These are phyloP conservation scores for Trichoderma lentiforme DNA, from an alignment of 2,329 filamentous ascomycete species.

Conservation along the genomic window DNA sequence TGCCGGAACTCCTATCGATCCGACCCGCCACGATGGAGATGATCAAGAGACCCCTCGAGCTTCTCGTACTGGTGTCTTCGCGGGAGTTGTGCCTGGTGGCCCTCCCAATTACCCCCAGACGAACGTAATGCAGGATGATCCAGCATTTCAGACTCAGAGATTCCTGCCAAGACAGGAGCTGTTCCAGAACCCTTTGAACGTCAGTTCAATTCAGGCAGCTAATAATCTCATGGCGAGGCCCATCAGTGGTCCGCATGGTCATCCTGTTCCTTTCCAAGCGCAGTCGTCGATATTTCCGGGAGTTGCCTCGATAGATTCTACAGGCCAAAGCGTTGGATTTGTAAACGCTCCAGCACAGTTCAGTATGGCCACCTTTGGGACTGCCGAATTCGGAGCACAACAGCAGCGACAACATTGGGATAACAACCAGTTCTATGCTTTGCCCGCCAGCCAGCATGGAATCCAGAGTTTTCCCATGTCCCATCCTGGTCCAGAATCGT, in stretches of 20 bases:
- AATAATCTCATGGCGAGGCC: background rate
- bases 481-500: background rate
- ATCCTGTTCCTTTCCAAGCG: background rate
- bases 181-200: conserved; percentile 16
- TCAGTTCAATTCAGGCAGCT: background rate
- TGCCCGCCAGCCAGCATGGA: conserved; percentile 6
- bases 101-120: background rate
- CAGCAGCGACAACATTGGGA: background rate
- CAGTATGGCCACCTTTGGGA: background rate
- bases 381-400: background rate
- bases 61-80: background rate
- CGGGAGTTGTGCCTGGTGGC: background rate
- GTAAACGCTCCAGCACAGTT: background rate
- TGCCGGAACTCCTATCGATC: conserved; percentile 1
- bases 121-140: background rate
- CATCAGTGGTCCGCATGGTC: background rate
- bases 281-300: background rate
- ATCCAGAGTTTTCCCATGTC: background rate
- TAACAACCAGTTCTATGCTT: background rate
- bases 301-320: background rate
- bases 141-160: background rate
- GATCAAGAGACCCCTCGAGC: conserved; percentile 12
- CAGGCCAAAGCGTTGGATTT: background rate
- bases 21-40: background rate
- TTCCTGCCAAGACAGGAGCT: background rate